These are phyloP conservation scores for Lactarius sanguifluus DNA, from an alignment of 768 basidiomycete genomes.

Conservation along the genomic window DNA sequence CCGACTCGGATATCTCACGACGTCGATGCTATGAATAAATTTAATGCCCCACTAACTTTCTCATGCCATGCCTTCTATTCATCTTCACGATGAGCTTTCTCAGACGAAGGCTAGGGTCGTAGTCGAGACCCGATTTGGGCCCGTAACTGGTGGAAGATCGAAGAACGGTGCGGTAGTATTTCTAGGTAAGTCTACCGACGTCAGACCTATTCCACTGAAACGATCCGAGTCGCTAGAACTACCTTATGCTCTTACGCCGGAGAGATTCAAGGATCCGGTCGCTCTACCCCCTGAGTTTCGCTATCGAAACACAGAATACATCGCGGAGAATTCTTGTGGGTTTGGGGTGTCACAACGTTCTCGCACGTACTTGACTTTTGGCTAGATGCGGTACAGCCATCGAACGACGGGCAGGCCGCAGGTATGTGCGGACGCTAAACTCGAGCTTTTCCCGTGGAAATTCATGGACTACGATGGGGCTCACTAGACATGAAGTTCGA, in stretches of 20 bases:
- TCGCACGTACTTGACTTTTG: neutral
- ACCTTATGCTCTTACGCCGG: conserved; percentile 67
- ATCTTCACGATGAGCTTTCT: conserved; percentile 59
- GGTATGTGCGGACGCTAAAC: conserved; percentile 36
- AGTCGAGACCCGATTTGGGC: conserved; percentile 56
- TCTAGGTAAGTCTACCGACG: conserved; percentile 48
- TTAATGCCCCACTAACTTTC: neutral
- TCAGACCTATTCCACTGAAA: neutral
- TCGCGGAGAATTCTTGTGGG: conserved; percentile 55
- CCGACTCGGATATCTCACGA: neutral
- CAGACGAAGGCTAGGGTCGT: conserved; percentile 43
- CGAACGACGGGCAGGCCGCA: conserved; percentile 61
- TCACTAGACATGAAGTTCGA: conserved; percentile 46
- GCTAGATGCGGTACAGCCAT: conserved; percentile 60
- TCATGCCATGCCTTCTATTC: conserved; percentile 34
- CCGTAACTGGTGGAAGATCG: conserved; percentile 57
- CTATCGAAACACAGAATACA: conserved; percentile 62
- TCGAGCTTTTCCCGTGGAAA: neutral
- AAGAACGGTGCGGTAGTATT: conserved; percentile 62
- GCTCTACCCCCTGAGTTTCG: conserved; percentile 52
- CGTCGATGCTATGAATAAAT: neutral
- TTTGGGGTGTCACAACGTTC: neutral
- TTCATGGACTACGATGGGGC: neutral
- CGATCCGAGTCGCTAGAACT: conserved; percentile 48
- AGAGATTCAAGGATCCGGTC: conserved; percentile 61